These are phyloP conservation scores for Pseudohyphozyma bogoriensis DNA, from an alignment of 768 basidiomycete genomes.

Conservation along the genomic window DNA sequence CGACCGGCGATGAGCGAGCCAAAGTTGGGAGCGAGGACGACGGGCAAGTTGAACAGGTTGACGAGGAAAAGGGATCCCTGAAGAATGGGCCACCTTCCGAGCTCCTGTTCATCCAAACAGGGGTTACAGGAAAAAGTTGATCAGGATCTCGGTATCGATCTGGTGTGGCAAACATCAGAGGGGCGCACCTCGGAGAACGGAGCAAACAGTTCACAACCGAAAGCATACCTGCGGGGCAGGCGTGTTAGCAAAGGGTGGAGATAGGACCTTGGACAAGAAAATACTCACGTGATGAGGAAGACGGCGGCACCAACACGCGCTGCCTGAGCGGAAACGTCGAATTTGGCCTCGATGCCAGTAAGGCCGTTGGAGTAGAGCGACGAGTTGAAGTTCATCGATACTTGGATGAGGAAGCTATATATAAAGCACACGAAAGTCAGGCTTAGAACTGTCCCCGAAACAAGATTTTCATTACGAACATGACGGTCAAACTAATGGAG, in stretches of 20 bases:
- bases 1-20: slow-evolving; percentile 32
- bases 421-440: no score
- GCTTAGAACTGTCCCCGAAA: no score
- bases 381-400: slow-evolving; percentile 32
- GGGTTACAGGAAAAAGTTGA: no score
- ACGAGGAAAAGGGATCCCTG: slow-evolving; percentile 34
- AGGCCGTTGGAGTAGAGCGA: slow-evolving; percentile 34
- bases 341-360: slow-evolving; percentile 29
- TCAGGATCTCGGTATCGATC: no score
- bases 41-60: slow-evolving; percentile 36
- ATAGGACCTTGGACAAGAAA: no score
- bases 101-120: no score
- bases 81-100: slow-evolving; percentile 33
- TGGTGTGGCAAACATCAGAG: no score
- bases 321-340: slow-evolving; percentile 31
- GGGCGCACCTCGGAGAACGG: slow-evolving; percentile 33
- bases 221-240: no score
- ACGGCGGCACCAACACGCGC: slow-evolving; percentile 34
- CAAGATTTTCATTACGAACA: no score
- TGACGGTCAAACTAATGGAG: no score
- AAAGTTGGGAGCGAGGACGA: slow-evolving; percentile 34
- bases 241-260: no score
- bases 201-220: slow-evolving; percentile 36
- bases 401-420: no score
- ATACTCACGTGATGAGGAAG: slow-evolving; percentile 34